A percentile compares a stretch with the other conserved stretches of the same genome.
Conservation (phyloP, 2,329 filamentous ascomycete genomes). For the Trichophyton rubrum region DNA sequence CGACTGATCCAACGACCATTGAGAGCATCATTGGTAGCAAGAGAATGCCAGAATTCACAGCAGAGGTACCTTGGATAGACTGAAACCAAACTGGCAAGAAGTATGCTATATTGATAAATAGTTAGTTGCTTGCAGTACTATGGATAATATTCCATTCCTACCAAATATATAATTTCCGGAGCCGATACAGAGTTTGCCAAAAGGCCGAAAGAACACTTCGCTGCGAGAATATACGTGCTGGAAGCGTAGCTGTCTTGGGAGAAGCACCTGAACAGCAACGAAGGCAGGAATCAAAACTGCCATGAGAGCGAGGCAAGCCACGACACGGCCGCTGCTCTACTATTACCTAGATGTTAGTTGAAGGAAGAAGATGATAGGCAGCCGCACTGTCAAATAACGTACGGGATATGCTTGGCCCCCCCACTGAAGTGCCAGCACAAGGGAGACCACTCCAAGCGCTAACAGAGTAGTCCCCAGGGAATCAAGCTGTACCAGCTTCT, state of each 20-base stretch:
- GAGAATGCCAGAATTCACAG: slow-evolving; percentile 25
- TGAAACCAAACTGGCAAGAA: slow-evolving; percentile 29
- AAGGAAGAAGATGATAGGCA: too few species aligned
- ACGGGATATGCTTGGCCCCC: slow-evolving; percentile 11
- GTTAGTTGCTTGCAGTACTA: too few species aligned
- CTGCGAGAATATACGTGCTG: slow-evolving; percentile 16
- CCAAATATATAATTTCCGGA: neutral
- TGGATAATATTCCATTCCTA: neutral
- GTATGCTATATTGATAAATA: neutral
- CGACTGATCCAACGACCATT: slow-evolving; percentile 15
- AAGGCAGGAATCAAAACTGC: slow-evolving; percentile 14
- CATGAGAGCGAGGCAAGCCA: slow-evolving; percentile 15
- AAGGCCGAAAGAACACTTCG: slow-evolving; percentile 19
- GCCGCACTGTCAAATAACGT: neutral
- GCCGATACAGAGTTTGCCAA: neutral
- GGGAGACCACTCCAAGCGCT: slow-evolving; percentile 13
- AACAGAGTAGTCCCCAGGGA: slow-evolving; percentile 13
- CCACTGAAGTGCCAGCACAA: slow-evolving; percentile 20
- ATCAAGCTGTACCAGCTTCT: slow-evolving; percentile 16
- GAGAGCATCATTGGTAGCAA: slow-evolving; percentile 27
- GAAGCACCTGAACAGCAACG: neutral
- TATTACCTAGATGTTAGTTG: slow-evolving; percentile 12
- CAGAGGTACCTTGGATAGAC: slow-evolving; percentile 29
- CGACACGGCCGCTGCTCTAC: slow-evolving; percentile 15
- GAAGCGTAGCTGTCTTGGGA: slow-evolving; percentile 18